phyloP scores from a whole-genome alignment of 2,329 filamentous ascomycete genomes.

The Chaetomium olivaceum region DNA sequence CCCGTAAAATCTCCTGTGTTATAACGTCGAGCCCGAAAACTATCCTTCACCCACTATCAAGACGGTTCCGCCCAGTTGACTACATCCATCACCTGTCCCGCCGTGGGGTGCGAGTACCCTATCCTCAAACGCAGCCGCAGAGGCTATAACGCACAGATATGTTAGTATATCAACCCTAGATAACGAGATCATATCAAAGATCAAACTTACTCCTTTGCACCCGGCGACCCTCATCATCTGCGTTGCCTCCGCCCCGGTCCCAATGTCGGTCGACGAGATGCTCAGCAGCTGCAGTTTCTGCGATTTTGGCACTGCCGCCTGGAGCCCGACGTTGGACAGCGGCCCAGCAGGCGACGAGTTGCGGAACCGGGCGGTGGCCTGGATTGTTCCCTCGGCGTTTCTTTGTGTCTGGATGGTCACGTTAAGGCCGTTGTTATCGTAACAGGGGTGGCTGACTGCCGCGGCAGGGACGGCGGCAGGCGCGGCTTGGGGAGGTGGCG shows the following conservation, averaged over 20 bases:
- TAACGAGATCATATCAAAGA: neutral
- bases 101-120: constrained; percentile 70
- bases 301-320: constrained; percentile 94
- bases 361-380: constrained; percentile 80
- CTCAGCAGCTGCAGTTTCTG: constrained; percentile 91
- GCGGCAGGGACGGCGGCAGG: constrained; percentile 44
- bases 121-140: constrained; percentile 85
- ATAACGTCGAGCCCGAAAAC: neutral
- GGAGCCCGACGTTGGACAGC: constrained; percentile 76
- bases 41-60: constrained; percentile 28
- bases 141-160: constrained; percentile 53
- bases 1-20: neutral
- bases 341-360: constrained; percentile 68
- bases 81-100: constrained; percentile 78
- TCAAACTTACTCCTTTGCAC: constrained; percentile 78
- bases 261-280: constrained; percentile 79
- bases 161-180: constrained; percentile 29
- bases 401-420: constrained; percentile 84
- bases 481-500: constrained; percentile 46
- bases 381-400: constrained; percentile 74
- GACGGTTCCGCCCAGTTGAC: constrained; percentile 92
- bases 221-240: constrained; percentile 87
- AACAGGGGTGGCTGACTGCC: constrained; percentile 67
- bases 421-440: constrained; percentile 80
- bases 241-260: constrained; percentile 76